phyloP scores from a whole-genome alignment of 164 flowering plant species.

The Dillenia suffruticosa region DNA sequence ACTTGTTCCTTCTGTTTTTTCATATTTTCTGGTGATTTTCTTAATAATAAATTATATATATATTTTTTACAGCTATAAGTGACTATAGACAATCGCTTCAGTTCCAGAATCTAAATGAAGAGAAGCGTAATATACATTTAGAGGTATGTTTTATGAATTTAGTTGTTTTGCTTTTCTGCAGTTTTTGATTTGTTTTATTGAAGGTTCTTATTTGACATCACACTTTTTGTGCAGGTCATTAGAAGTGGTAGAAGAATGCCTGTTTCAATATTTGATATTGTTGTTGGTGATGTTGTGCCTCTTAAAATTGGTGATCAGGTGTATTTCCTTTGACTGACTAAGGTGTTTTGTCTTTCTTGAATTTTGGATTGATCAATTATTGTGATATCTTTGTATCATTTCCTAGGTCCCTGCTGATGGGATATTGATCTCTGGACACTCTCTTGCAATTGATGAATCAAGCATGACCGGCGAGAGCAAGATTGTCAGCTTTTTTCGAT shows the following conservation, averaged over 20 bases:
- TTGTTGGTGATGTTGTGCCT: constrained; percentile 93
- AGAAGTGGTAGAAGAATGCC: constrained; percentile 83
- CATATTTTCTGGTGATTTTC: not conserved
- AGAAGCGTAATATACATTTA: constrained; percentile 82
- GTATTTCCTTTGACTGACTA: constrained; percentile 4
- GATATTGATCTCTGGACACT: constrained; percentile 72
- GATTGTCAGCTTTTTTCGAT: constrained; percentile 46
- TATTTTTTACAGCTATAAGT: constrained; percentile 61
- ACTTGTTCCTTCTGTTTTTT: not conserved
- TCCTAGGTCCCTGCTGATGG: constrained; percentile 95
- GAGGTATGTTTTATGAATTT: constrained; percentile 44
- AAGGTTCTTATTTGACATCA: not conserved
- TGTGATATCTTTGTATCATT: not conserved
- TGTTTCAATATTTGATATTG: constrained; percentile 88
- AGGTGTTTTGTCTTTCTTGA: not conserved
- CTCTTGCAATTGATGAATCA: constrained; percentile 94
- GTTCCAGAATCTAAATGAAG: constrained; percentile 85
- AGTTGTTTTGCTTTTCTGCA: not conserved
- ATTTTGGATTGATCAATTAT: not conserved
- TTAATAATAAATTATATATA: too few species aligned
- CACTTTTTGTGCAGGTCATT: constrained; percentile 42
- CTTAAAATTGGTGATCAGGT: constrained; percentile 97
- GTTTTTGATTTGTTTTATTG: not conserved
- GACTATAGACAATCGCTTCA: constrained; percentile 93
- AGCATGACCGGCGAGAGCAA: constrained; percentile 99